These are phyloP conservation scores for Mariannaea sp. DNA, from an alignment of 2,329 filamentous ascomycete genomes.

Conservation along the genomic window DNA sequence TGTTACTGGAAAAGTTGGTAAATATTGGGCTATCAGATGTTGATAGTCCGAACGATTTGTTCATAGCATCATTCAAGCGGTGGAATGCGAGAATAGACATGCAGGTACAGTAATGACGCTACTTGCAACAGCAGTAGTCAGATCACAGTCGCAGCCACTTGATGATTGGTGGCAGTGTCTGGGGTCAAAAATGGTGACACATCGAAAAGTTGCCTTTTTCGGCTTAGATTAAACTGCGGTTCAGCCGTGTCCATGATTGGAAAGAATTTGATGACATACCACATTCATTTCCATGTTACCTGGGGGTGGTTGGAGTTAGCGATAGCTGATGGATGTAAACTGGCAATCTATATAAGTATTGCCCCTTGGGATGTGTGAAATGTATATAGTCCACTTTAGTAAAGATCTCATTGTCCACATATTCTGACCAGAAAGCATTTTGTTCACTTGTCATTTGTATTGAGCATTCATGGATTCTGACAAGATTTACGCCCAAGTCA, in stretches of 20 bases:
- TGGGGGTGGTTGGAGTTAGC: neutral
- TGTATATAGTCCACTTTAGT: neutral
- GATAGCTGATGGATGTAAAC: neutral
- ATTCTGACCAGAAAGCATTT: neutral
- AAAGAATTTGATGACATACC: constrained; percentile 30
- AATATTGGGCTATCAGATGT: neutral
- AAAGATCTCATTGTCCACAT: neutral
- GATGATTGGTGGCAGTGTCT: constrained; percentile 30
- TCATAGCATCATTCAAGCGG: neutral
- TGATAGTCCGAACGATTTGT: neutral
- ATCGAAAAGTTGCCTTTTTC: constrained; percentile 21
- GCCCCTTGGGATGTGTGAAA: neutral
- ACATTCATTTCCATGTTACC: constrained; percentile 2
- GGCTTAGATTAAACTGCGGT: constrained; percentile 1
- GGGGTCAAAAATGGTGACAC: constrained; percentile 10
- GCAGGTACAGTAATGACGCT: neutral
- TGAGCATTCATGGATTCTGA: constrained; percentile 36
- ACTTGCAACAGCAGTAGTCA: neutral
- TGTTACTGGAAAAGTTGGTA: neutral
- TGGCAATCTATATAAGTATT: neutral
- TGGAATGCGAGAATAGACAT: neutral
- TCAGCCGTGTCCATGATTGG: constrained; percentile 1
- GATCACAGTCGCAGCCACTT: no score
- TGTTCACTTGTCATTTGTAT: neutral
- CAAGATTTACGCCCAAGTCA: constrained; percentile 43